Evolutionary conservation across 257 asterid genomes (phyloP).

Genomic region (Jacaranda mimosifolia): DNA sequence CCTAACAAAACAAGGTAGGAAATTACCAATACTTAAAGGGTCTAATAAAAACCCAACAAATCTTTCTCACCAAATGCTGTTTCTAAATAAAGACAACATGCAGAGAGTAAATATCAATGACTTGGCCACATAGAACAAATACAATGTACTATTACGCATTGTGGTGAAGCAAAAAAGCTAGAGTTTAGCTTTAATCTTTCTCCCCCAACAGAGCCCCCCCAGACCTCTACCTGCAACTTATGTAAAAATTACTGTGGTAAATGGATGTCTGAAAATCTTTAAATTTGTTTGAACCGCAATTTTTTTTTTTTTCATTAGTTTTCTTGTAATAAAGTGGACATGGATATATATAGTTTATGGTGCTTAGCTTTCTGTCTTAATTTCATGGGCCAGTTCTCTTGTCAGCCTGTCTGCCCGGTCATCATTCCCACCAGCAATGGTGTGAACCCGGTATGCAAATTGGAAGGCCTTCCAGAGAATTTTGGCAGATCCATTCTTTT

Average conservation of each 20-base stretch:
- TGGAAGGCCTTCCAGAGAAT: constrained; percentile 89
- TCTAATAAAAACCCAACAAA: constrained; percentile 24
- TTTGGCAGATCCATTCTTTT: constrained; percentile 61
- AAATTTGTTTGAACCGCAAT: neutral
- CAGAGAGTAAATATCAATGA: constrained; percentile 18
- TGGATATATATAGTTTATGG: neutral
- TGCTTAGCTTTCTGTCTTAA: constrained; percentile 55
- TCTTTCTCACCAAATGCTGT: neutral
- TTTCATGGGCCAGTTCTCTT: constrained; percentile 78
- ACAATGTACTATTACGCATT: neutral
- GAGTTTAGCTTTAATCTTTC: constrained; percentile 30
- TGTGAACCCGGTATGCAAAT: constrained; percentile 82
- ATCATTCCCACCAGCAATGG: constrained; percentile 91
- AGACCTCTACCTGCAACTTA: constrained; percentile 12
- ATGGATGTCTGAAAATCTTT: constrained; percentile 29
- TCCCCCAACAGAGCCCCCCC: constrained; percentile 36
- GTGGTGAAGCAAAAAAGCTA: constrained; percentile 40
- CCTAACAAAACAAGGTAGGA: neutral
- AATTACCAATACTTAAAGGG: constrained; percentile 14
- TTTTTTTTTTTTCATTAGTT: neutral
- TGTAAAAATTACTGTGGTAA: constrained; percentile 21
- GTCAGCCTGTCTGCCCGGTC: constrained; percentile 87
- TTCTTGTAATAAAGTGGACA: constrained; percentile 29
- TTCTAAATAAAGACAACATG: constrained; percentile 29
- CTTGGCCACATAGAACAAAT: constrained; percentile 3